Percentiles rank a stretch among this genome's conserved stretches.
These are phyloP conservation scores for Venturia asperata DNA, from an alignment of 2,329 filamentous ascomycete species.

Conservation along the genomic window DNA sequence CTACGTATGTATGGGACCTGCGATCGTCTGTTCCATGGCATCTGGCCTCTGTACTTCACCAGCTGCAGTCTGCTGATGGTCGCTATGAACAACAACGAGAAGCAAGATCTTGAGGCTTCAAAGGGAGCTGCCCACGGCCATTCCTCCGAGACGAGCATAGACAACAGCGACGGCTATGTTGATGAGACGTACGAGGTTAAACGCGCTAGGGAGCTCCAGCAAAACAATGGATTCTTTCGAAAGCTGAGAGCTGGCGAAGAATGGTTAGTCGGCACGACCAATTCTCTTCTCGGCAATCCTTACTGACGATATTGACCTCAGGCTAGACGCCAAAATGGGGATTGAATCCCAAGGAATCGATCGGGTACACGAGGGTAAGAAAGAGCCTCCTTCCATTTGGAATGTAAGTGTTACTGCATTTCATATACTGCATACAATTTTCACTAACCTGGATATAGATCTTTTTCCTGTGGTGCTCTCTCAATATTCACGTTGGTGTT, in stretches of 20 bases:
- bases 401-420: conserved; percentile 23
- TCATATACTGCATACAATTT: neutral
- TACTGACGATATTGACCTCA: neutral
- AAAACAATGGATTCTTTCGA: conserved; percentile 27
- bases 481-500: conserved; percentile 36
- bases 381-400: conserved; percentile 35
- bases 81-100: neutral
- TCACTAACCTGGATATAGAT: conserved; percentile 22
- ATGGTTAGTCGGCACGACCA: neutral
- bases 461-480: conserved; percentile 40
- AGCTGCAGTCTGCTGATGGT: neutral
- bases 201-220: conserved; percentile 18
- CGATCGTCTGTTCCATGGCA: neutral
- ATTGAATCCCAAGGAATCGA: conserved; percentile 45
- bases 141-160: neutral
- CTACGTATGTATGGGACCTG: too few species aligned
- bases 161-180: neutral
- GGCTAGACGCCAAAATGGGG: conserved; percentile 39
- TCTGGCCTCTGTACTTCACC: neutral
- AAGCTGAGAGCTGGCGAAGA: conserved; percentile 34
- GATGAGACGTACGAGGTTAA: conserved; percentile 3
- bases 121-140: neutral
- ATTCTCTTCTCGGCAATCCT: neutral
- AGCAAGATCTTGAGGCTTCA: conserved; percentile 2
- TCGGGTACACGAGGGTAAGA: conserved; percentile 40